Evolutionary conservation across 805 yeast genomes (phyloP).

Genomic region (Starmerella asiatica): DNA sequence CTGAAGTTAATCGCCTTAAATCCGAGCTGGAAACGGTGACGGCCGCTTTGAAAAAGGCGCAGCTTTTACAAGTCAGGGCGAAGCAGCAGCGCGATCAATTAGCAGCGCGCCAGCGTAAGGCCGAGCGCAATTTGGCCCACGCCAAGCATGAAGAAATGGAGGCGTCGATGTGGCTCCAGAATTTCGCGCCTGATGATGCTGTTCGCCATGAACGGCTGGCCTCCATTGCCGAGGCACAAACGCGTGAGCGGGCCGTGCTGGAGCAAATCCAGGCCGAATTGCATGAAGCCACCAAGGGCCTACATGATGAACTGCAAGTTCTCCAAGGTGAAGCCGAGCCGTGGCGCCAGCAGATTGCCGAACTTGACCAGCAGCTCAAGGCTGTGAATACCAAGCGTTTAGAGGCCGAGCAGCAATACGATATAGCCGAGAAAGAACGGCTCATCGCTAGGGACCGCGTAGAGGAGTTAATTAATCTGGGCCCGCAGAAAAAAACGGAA

Average conservation of each 20-base stretch:
- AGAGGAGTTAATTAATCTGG: constrained; percentile 27
- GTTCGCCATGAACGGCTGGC: constrained; percentile 36
- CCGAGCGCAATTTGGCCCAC: constrained; percentile 11
- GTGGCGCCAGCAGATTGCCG: constrained; percentile 52
- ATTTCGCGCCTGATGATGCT: constrained; percentile 24
- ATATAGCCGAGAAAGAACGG: constrained; percentile 40
- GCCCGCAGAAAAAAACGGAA: constrained; percentile 27
- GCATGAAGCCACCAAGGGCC: constrained; percentile 57
- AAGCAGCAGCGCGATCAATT: constrained; percentile 68
- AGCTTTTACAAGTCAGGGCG: constrained; percentile 48
- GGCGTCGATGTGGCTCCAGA: constrained; percentile 26
- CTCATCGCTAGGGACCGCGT: constrained; percentile 31
- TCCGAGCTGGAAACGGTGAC: constrained; percentile 24
- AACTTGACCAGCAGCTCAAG: constrained; percentile 35
- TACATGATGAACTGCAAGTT: constrained; percentile 49
- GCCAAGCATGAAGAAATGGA: constrained; percentile 37
- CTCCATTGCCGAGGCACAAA: constrained; percentile 28
- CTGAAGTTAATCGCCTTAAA: constrained; percentile 17
- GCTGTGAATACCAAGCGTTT: constrained; percentile 49
- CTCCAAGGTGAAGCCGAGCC: constrained; percentile 65
- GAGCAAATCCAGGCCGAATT: constrained; percentile 52
- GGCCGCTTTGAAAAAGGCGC: constrained; percentile 30
- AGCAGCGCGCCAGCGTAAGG: constrained; percentile 31
- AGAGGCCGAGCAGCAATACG: constrained; percentile 52
- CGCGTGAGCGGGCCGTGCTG: constrained; percentile 39